A percentile compares a stretch with the other conserved stretches of the same genome.
These are phyloP conservation scores for Purpureocillium takamizusanense DNA, from an alignment of 2,329 filamentous ascomycete species.

Conservation along the genomic window DNA sequence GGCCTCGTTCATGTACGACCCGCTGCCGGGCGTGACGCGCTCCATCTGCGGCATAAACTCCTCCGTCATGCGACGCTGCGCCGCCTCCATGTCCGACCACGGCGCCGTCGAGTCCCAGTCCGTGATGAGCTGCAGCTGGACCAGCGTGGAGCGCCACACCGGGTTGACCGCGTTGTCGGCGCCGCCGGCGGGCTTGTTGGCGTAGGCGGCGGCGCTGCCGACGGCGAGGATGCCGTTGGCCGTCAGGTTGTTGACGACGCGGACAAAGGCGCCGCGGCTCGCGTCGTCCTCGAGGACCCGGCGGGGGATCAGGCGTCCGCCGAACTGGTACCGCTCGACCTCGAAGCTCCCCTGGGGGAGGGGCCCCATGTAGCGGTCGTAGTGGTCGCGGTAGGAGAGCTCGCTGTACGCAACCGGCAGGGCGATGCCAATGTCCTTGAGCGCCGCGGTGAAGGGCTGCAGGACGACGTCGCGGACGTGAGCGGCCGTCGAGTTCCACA, in stretches of 20 bases:
- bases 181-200: too few species aligned
- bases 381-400: slow-evolving; percentile 21
- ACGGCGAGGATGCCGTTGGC: not conserved
- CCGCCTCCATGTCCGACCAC: too few species aligned
- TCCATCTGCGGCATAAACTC: slow-evolving; percentile 15
- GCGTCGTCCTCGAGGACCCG: slow-evolving; percentile 12
- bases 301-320: slow-evolving; percentile 32
- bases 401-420: too few species aligned
- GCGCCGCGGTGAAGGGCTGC: too few species aligned
- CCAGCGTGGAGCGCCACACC: not conserved
- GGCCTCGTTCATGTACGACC: slow-evolving; percentile 43
- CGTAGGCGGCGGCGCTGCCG: not conserved
- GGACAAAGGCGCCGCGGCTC: not conserved
- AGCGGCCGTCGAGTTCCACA: too few species aligned
- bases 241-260: not conserved
- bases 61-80: slow-evolving; percentile 17
- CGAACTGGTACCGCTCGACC: slow-evolving; percentile 17
- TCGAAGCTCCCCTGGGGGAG: slow-evolving; percentile 20
- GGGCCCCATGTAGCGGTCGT: slow-evolving; percentile 25
- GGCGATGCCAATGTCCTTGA: too few species aligned
- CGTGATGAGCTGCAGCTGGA: too few species aligned
- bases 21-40: slow-evolving; percentile 26
- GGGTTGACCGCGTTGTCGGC: not conserved
- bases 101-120: too few species aligned
- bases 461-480: too few species aligned